Evolutionary conservation across 176 grass and related monocot genomes (phyloP).

Genomic region (Areca catechu): DNA sequence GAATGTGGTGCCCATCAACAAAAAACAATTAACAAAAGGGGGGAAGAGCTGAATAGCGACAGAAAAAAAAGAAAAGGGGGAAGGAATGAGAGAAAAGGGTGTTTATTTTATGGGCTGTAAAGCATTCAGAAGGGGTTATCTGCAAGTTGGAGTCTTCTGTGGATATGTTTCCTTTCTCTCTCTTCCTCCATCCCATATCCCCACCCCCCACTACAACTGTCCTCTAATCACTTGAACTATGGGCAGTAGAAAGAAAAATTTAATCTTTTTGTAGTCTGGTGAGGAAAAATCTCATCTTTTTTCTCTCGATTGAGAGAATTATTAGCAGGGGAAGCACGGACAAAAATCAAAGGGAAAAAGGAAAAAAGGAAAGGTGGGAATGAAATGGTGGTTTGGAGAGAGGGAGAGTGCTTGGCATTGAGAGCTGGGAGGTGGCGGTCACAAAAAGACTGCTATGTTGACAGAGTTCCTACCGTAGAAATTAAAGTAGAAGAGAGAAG

Average conservation of each 20-base stretch:
- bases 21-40: not conserved
- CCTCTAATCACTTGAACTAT: not conserved
- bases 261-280: too few relatives aligned
- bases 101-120: slow-evolving; percentile 11
- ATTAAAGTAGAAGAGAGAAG: not conserved
- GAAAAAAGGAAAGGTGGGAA: slow-evolving; percentile 28
- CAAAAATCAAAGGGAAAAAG: slow-evolving; percentile 25
- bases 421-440: slow-evolving; percentile 27
- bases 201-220: not conserved
- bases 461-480: slow-evolving; percentile 31
- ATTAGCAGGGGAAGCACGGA: slow-evolving; percentile 12
- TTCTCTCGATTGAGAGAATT: too few relatives aligned
- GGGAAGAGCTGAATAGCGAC: not conserved
- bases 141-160: slow-evolving; percentile 10
- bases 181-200: not conserved
- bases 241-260: too few relatives aligned
- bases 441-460: slow-evolving; percentile 17
- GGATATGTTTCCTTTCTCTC: not conserved
- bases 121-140: slow-evolving; percentile 5
- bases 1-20: not conserved
- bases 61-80: not conserved
- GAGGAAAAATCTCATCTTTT: too few relatives aligned
- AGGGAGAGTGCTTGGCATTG: slow-evolving; percentile 13
- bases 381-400: not conserved
- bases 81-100: not conserved